A percentile compares a stretch with the other conserved stretches of the same genome.
Evolutionary conservation across 2,329 filamentous ascomycete species (phyloP).

Genomic region (Trichophyton schoenleinii): DNA sequence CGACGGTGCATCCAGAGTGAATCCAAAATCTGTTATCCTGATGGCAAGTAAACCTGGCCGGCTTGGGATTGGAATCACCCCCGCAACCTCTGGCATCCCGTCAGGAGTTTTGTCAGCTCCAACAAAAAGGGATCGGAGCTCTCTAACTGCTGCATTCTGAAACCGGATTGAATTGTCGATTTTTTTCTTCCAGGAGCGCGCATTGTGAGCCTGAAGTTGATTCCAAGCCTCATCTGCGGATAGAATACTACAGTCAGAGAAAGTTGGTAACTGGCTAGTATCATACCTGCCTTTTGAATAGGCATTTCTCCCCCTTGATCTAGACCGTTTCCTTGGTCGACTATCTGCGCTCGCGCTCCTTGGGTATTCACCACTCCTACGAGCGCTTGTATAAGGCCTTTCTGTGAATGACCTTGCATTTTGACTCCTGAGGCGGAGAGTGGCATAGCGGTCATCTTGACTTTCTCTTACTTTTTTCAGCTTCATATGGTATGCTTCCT

Average conservation of each 20-base stretch:
- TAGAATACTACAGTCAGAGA: conserved; percentile 61
- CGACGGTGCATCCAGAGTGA: conserved; percentile 81
- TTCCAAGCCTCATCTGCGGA: conserved; percentile 64
- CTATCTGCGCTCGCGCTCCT: conserved; percentile 48
- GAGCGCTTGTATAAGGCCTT: conserved; percentile 23
- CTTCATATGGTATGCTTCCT: conserved; percentile 82
- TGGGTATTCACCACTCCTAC: conserved; percentile 26
- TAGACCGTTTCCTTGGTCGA: conserved; percentile 20
- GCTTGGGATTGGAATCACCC: conserved; percentile 71
- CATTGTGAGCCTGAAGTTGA: conserved; percentile 65
- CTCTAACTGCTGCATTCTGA: conserved; percentile 61
- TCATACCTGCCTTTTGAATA: conserved; percentile 51
- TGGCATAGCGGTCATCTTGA: conserved; percentile 36
- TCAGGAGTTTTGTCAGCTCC: conserved; percentile 69
- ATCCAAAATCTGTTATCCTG: conserved; percentile 69
- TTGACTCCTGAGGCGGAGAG: conserved; percentile 41
- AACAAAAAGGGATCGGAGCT: conserved; percentile 68
- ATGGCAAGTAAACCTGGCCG: conserved; percentile 72
- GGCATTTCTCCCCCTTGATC: conserved; percentile 23
- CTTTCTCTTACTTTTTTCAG: conserved; percentile 70
- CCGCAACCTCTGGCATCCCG: conserved; percentile 70
- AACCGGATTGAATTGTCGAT: conserved; percentile 65
- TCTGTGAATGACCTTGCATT: conserved; percentile 38
- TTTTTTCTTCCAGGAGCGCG: conserved; percentile 80
- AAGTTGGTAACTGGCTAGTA: conserved; percentile 58